A percentile compares a stretch with the other conserved stretches of the same genome.
Conservation (phyloP, 805 yeast species). For the Yamadazyma ubonensis region DNA sequence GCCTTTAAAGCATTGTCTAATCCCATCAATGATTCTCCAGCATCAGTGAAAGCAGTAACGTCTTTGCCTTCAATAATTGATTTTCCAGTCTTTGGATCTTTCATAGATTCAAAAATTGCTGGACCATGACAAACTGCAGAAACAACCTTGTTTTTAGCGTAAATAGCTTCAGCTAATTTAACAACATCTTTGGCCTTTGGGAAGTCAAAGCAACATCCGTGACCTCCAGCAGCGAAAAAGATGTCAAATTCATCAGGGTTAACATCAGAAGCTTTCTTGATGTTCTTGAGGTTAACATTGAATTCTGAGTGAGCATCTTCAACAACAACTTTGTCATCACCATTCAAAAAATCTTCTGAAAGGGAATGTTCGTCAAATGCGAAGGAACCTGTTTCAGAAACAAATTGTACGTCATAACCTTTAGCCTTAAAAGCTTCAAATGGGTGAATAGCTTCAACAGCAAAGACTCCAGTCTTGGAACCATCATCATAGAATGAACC, state of each 20-base stretch:
- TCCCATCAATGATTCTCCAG: conserved; percentile 44
- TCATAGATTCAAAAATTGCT: conserved; percentile 51
- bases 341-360: conserved; percentile 33
- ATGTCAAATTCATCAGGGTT: conserved; percentile 50
- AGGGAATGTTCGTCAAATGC: conserved; percentile 61
- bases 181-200: conserved; percentile 51
- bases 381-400: conserved; percentile 56
- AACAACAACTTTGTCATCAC: conserved; percentile 42
- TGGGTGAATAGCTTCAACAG: conserved; percentile 61
- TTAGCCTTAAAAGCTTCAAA: conserved; percentile 45
- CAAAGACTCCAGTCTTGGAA: conserved; percentile 58
- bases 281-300: conserved; percentile 33
- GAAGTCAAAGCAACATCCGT: conserved; percentile 59
- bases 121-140: conserved; percentile 73
- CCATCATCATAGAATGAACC: conserved; percentile 57
- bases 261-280: conserved; percentile 50
- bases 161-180: conserved; percentile 45
- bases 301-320: conserved; percentile 41
- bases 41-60: conserved; percentile 60
- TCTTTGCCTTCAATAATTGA: conserved; percentile 50
- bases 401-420: conserved; percentile 55
- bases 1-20: conserved; percentile 21
- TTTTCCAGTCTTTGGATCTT: conserved; percentile 41
- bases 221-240: conserved; percentile 67
- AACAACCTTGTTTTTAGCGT: conserved; percentile 52